These are phyloP conservation scores for Turritis glabra DNA, from an alignment of 345 rosid genomes.

Conservation along the genomic window DNA sequence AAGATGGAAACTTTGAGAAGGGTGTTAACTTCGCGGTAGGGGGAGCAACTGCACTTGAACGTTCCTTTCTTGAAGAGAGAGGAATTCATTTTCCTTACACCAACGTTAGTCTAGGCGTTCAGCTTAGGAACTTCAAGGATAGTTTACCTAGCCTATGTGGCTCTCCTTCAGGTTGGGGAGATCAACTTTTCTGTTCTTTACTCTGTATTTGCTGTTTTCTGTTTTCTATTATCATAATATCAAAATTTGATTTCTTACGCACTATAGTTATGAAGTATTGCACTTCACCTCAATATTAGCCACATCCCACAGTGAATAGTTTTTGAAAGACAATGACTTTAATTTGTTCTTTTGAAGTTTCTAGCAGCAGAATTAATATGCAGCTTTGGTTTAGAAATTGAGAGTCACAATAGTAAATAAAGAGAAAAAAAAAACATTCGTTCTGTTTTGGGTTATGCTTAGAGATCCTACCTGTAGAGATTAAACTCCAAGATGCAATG, in stretches of 20 bases:
- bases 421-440: background rate
- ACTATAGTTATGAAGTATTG: no score
- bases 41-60: conserved; percentile 54
- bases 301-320: no score
- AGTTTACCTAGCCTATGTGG: conserved; percentile 40
- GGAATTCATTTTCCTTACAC: conserved; percentile 36
- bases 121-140: conserved; percentile 45
- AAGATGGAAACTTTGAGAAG: conserved; percentile 24
- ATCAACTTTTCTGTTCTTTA: background rate
- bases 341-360: no score
- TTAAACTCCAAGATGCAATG: background rate
- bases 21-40: conserved; percentile 57
- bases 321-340: no score
- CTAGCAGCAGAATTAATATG: no score
- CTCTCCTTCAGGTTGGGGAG: conserved; percentile 33
- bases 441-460: conserved; percentile 8
- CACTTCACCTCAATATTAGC: no score
- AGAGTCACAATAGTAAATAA: background rate
- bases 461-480: background rate
- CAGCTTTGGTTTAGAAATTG: background rate
- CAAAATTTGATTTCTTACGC: no score
- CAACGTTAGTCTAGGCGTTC: conserved; percentile 40
- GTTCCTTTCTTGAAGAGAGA: conserved; percentile 27
- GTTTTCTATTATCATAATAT: background rate
- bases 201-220: background rate